Conservation (phyloP, 208 protist species). For the Acanthamoeba triangularis region DNA sequence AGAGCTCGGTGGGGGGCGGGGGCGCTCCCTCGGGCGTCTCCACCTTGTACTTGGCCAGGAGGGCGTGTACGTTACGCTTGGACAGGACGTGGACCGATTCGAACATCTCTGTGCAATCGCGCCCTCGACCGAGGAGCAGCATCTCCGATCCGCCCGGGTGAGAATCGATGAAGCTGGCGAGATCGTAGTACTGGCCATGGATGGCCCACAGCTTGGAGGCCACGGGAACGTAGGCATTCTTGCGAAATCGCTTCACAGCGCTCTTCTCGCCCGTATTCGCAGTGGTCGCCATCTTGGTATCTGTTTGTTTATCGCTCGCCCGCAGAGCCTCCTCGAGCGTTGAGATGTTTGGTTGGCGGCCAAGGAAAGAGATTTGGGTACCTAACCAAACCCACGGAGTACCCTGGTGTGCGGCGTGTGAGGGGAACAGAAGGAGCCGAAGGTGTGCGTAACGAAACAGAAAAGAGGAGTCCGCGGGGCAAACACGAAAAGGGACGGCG, state of each 20-base stretch:
- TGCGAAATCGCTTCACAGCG: neutral
- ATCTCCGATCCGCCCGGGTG: conserved; percentile 70
- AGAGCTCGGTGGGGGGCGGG: neutral
- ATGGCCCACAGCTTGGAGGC: conserved; percentile 48
- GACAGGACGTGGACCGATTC: conserved; percentile 72
- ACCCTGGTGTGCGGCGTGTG: no score
- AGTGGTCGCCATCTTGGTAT: neutral
- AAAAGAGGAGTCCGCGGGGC: no score
- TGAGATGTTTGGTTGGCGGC: no score
- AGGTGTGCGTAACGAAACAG: no score
- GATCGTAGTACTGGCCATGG: conserved; percentile 74
- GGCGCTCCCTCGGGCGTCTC: neutral
- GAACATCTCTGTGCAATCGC: conserved; percentile 75
- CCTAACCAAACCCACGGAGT: no score
- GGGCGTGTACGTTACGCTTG: conserved; percentile 31
- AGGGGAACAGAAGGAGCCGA: no score
- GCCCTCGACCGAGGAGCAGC: conserved; percentile 40
- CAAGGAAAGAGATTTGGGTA: no score
- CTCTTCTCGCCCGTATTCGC: neutral
- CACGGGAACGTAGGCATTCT: conserved; percentile 13
- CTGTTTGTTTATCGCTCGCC: no score
- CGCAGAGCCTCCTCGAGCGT: no score
- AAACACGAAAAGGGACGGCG: no score
- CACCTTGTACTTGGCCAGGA: conserved; percentile 66
- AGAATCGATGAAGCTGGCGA: conserved; percentile 5